Evolutionary conservation across 805 yeast genomes (phyloP).

Genomic region (Kodamaea leandrae): DNA sequence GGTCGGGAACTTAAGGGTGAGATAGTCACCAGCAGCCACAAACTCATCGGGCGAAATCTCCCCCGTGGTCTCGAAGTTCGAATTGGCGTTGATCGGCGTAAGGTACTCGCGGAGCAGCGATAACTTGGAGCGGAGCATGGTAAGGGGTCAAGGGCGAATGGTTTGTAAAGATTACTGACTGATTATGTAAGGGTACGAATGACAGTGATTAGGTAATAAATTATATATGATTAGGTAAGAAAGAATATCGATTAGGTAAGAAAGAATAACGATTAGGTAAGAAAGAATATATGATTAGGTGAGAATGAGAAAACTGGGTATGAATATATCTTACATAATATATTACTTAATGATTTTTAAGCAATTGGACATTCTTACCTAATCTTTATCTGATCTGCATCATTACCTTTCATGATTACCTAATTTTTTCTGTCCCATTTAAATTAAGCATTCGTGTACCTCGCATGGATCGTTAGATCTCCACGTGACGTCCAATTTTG

Average conservation of each 20-base stretch:
- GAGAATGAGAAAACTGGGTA: too few species aligned
- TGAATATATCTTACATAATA: too few species aligned
- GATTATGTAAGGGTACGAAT: background rate
- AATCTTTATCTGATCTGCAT: too few species aligned
- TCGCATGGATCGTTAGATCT: too few species aligned
- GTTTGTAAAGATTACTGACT: background rate
- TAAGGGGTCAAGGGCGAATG: background rate
- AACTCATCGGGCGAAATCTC: slow-evolving; percentile 96
- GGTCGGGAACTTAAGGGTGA: slow-evolving; percentile 89
- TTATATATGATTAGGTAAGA: slow-evolving; percentile 1
- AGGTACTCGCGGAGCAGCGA: slow-evolving; percentile 87
- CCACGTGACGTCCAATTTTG: too few species aligned
- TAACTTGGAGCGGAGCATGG: slow-evolving; percentile 62
- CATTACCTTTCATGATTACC: too few species aligned
- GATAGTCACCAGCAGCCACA: slow-evolving; percentile 89
- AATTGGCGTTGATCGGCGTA: slow-evolving; percentile 85
- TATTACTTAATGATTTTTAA: too few species aligned
- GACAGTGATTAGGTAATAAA: background rate
- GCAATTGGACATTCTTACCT: too few species aligned
- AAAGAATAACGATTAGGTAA: background rate
- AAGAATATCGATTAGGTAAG: background rate
- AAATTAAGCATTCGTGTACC: too few species aligned
- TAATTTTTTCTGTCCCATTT: too few species aligned
- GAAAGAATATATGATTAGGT: too few species aligned
- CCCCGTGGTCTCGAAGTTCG: slow-evolving; percentile 83